These are phyloP conservation scores for Fusarium luffae DNA, from an alignment of 2,329 filamentous ascomycete species.

Conservation along the genomic window DNA sequence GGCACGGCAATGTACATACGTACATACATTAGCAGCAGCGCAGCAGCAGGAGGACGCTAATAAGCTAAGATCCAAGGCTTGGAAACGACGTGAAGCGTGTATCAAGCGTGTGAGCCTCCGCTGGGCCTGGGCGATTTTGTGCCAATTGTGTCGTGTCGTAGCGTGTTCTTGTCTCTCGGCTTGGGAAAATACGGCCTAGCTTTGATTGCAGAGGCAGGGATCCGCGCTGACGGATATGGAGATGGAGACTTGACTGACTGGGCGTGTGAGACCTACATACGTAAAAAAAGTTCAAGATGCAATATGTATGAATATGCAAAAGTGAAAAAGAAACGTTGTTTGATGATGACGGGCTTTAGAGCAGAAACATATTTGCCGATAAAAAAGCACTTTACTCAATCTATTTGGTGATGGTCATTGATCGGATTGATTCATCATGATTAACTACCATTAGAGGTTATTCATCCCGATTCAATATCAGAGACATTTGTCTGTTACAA, in stretches of 20 bases:
- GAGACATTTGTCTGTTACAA: conserved; percentile 24
- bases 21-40: not conserved
- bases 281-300: conserved; percentile 17
- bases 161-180: conserved; percentile 46
- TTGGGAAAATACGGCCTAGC: conserved; percentile 41
- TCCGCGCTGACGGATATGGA: conserved; percentile 28
- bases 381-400: conserved; percentile 7
- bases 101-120: conserved; percentile 35
- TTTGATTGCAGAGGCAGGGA: conserved; percentile 38
- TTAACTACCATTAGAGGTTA: not conserved
- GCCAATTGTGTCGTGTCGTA: conserved; percentile 48
- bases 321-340: conserved; percentile 10
- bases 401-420: not conserved
- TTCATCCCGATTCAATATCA: conserved; percentile 6
- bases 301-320: conserved; percentile 3
- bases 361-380: conserved; percentile 11
- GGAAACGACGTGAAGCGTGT: conserved; percentile 39
- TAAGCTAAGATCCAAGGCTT: conserved; percentile 20
- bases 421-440: conserved; percentile 13
- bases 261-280: conserved; percentile 34
- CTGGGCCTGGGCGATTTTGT: conserved; percentile 36
- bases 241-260: conserved; percentile 19
- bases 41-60: not conserved
- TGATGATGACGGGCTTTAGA: conserved; percentile 24
- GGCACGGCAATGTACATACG: conserved; percentile 10